These are phyloP conservation scores for Periconia macrospinosa DNA, from an alignment of 2,329 filamentous ascomycete species.

Conservation along the genomic window DNA sequence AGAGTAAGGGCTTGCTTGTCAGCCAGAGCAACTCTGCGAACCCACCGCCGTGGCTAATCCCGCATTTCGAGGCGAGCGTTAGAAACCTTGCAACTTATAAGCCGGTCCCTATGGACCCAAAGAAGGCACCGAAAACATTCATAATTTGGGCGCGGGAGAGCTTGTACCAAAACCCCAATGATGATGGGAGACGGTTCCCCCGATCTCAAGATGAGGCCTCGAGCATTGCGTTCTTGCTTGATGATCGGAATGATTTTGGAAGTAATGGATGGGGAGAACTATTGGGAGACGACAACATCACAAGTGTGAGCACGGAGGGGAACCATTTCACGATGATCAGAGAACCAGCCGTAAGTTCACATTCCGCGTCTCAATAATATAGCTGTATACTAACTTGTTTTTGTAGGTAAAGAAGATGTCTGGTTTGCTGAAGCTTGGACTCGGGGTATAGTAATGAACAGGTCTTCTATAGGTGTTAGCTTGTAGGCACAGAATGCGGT, in stretches of 20 bases:
- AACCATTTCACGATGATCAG: conserved; percentile 81
- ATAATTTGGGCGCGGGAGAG: conserved; percentile 74
- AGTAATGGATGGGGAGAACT: conserved; percentile 72
- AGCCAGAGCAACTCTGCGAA: conserved; percentile 57
- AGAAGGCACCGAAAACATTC: conserved; percentile 62
- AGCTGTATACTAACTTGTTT: conserved; percentile 24
- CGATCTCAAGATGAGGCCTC: conserved; percentile 57
- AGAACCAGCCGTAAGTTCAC: conserved; percentile 51
- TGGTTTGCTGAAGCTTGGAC: no score
- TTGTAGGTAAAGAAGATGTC: no score
- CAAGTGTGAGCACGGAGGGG: conserved; percentile 67
- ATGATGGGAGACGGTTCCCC: conserved; percentile 67
- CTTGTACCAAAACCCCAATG: conserved; percentile 64
- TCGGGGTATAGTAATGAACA: no score
- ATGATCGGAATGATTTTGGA: conserved; percentile 72
- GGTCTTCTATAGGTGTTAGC: no score
- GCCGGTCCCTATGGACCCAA: conserved; percentile 63
- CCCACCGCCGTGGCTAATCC: conserved; percentile 72
- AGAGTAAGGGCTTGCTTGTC: conserved; percentile 70
- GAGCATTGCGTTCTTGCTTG: conserved; percentile 66
- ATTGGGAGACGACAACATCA: conserved; percentile 63
- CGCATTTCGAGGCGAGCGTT: conserved; percentile 72
- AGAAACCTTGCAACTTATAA: conserved; percentile 71
- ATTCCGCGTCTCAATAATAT: not conserved
- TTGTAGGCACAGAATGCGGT: no score